Base-by-base conservation (phyloP, 257 asterid species). In the Solanum okadae region DNA sequence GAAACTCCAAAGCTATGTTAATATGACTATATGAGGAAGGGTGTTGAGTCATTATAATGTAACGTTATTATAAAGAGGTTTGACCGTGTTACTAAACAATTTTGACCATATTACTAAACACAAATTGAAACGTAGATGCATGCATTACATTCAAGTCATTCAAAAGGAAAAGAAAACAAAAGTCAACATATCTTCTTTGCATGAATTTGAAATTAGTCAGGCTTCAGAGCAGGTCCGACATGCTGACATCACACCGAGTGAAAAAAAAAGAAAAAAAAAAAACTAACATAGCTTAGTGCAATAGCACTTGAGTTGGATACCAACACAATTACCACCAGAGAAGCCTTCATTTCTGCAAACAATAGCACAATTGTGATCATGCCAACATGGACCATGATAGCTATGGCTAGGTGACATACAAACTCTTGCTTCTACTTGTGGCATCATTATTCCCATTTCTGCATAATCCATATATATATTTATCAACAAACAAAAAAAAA, bases 281-380 rank as follows among this genome's bases (percentile, higher is more conserved):
- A n/a, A 65, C 85, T 38, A 93, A 86, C 94, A 93, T 14, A 84
- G 86, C 85, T 71, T 89, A 76, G 94, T 92, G 87, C 95, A 93
- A 88, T 91, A 93, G 88, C 95, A 93, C 61, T 94, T 91, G 52
- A 61, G 92, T 11, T 88, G 93, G 35, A 89, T 44, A 2, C 93
- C 92, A 18, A 29, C 25, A 90, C 95, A 93, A 10, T 22, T n/a
- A 2, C 95, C 94, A 6, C 94, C 93, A 12, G 93, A 75, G 86
- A 92, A 92, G 3, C 94, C 93, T 83, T 93, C 95, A 6, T 92
- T 88, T 68, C 92, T 76, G 90, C 95, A 93, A 38, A 93, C 93
- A 20, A 91, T n/a, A 15, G 93, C 95, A 87, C 94, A 93, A 42
- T 91, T 92, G 85, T 92, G 93, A 65, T 87, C 59, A 23, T 49